Conservation (phyloP, 2,329 filamentous ascomycete species). For the Epichloe amarillans region DNA sequence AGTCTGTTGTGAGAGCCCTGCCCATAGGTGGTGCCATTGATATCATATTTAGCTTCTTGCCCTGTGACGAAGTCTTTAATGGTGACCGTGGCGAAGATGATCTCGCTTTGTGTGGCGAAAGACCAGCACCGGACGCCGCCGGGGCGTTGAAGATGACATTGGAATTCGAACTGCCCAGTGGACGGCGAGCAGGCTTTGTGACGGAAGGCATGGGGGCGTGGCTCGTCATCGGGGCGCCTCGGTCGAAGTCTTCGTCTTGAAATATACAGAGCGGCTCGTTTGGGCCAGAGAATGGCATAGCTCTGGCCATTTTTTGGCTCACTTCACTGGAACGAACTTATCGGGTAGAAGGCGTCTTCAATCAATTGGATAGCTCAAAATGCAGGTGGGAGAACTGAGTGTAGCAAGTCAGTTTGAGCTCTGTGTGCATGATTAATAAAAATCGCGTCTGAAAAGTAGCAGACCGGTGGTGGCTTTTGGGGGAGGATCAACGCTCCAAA, state of each 20-base stretch:
- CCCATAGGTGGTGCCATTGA: constrained; percentile 51
- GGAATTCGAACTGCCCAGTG: constrained; percentile 36
- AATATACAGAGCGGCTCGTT: constrained; percentile 38
- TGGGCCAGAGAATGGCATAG: constrained; percentile 31
- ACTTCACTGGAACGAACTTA: constrained; percentile 4
- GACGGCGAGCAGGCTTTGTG: constrained; percentile 32
- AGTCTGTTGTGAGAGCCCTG: constrained; percentile 46
- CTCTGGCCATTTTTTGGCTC: constrained; percentile 40
- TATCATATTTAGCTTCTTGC: constrained; percentile 52
- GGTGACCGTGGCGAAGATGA: constrained; percentile 49
- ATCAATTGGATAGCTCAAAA: background rate
- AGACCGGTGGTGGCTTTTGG: background rate
- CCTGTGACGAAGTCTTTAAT: constrained; percentile 34
- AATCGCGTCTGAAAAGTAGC: background rate
- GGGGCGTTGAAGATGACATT: constrained; percentile 57
- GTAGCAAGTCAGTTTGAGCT: background rate
- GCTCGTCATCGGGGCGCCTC: constrained; percentile 35
- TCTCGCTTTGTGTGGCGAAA: constrained; percentile 57
- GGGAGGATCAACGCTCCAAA: no score
- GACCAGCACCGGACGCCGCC: constrained; percentile 35
- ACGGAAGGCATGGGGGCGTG: constrained; percentile 43
- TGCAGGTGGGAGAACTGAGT: no score
- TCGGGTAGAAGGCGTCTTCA: constrained; percentile 1
- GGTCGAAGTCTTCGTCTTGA: constrained; percentile 36
- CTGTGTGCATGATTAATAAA: background rate